Evolutionary conservation across 2,329 filamentous ascomycete species (phyloP), one percentile per base, ranked within the genome.

Genomic region (Anisogramma anomala): DNA sequence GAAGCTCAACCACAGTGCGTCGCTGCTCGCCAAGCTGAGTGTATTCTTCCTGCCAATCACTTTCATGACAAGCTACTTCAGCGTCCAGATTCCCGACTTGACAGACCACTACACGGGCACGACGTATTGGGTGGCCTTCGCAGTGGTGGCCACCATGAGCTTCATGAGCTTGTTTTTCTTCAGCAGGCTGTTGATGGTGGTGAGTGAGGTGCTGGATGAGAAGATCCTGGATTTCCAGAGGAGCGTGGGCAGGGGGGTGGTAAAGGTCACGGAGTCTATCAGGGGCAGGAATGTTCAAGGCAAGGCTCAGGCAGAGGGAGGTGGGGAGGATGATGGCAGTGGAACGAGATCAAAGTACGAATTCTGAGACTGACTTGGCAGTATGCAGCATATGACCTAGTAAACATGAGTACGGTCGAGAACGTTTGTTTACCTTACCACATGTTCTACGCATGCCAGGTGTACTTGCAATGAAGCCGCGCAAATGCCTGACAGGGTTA

Each of bases 21-120:
- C 84, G 4, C 63, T 87, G 4, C 66, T 87, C 9, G 81, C 80
- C 34, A 86, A 87, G 55, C 74, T 82, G 5, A 83, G 78, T 10
- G 82, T 86, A 30, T 65, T 86, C 38, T 87, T 87, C 61, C 67
- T 86, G 41, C 82, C 82, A 0, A 79, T 86, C 46, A 80, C 72
- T 49, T 69, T 86, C 36, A 78, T 86, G 74, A 84, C 81, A 3
- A 75, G 68, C 23, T 87, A 85, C 58, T 87, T 85, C 56, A 79
- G 76, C 5, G 70, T 79, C 1, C 71, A 83, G 55, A 72, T 85
- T 36, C 59, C 64, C 6, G 69, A 73, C 3, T 61, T 78, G 8
- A 66, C 72, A 36, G 55, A 57, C 6, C 59, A 62, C n/a, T 85
- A 82, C 58, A 74, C 72, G 0, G 60, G 69, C 11, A 67, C 58